Base-by-base conservation (phyloP, 495 filamentous ascomycete genomes). In the Neurospora sp. region DNA sequence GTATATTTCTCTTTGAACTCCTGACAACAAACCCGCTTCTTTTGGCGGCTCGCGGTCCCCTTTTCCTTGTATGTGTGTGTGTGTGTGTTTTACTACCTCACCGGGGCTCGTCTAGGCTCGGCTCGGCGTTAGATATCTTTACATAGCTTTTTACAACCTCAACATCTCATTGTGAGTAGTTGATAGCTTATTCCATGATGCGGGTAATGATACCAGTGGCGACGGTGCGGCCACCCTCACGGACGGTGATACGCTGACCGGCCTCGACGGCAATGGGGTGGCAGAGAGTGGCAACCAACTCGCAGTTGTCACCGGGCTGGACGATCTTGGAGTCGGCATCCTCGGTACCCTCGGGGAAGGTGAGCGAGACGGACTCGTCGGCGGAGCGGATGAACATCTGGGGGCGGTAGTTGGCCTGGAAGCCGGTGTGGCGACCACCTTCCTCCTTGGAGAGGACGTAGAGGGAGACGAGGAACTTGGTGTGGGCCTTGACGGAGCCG, bases 391-490 rank as follows among this genome's bases (percentile, higher is more conserved):
- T 85, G 89, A 89, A 99, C 78, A 98, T 89, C 86, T 99, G 96
- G 71, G 96, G 96, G 76, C 93, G 89, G 88, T 98, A 99, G 87
- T 97, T 96, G 83, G 90, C 82, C 75, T 89, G 87, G 87, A 99
- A 99, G 41, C 93, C 93, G 75, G 91, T 97, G 85, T 96, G 94
- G 72, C 96, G 92, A 76, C 96, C 96, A 84, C 96, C 96, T 82
- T 99, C 96, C 79, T 97, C 96, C 89, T 98, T 97, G 73, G 89
- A 94, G 74, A 99, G 87, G 75, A 98, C 93, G 84, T 99, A 99
- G 87, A 98, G 91, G 74, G 95, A 98, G 74, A 91, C 87, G 82
- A 99, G 81, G 89, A 98, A 97, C 84, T 97, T 92, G 81, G 87
- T 88, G 86, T 95, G 89, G 71, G 95, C 88, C 83, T 91, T 94